Conservation (phyloP, 1,284 basidiomycete species). For the Cutaneotrichosporon mucoides region DNA sequence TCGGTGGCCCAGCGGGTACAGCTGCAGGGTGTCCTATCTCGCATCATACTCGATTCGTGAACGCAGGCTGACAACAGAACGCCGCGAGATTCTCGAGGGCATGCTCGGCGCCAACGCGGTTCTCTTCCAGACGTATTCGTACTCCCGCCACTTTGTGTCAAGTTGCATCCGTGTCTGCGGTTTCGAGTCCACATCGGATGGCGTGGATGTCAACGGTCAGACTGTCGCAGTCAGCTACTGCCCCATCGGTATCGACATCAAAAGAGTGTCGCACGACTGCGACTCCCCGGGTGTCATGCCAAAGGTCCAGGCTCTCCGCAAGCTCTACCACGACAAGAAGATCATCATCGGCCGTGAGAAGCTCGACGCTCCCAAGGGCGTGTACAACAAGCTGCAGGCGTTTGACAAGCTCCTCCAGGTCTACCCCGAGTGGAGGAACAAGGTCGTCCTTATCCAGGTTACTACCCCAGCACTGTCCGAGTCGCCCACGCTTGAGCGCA, state of each 20-base stretch:
- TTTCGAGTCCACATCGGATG: slow-evolving; percentile 76
- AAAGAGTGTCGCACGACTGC: slow-evolving; percentile 77
- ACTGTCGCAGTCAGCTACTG: slow-evolving; percentile 83
- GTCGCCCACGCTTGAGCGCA: slow-evolving; percentile 87
- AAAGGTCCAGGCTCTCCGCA: slow-evolving; percentile 77
- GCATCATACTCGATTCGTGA: not conserved
- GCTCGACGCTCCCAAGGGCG: slow-evolving; percentile 95
- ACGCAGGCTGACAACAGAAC: slow-evolving; percentile 50
- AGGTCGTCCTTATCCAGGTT: slow-evolving; percentile 69
- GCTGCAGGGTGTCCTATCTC: no score
- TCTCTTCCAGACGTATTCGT: slow-evolving; percentile 97
- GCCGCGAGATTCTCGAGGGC: slow-evolving; percentile 91
- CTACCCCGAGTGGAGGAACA: slow-evolving; percentile 94
- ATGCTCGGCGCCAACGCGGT: slow-evolving; percentile 97
- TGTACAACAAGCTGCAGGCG: slow-evolving; percentile 93
- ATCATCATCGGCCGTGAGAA: slow-evolving; percentile 99
- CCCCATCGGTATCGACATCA: slow-evolving; percentile 96
- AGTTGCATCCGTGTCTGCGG: slow-evolving; percentile 95
- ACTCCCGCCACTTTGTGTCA: slow-evolving; percentile 90
- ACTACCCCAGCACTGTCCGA: slow-evolving; percentile 93
- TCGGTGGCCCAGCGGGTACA: no score
- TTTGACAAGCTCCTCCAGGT: slow-evolving; percentile 91
- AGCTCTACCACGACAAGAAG: slow-evolving; percentile 93
- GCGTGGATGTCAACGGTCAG: slow-evolving; percentile 87
- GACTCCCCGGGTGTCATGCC: slow-evolving; percentile 76